A percentile compares a stretch with the other conserved stretches of the same genome.
phyloP scores from a whole-genome alignment of 257 asterid species.

The Haberlea rhodopensis region DNA sequence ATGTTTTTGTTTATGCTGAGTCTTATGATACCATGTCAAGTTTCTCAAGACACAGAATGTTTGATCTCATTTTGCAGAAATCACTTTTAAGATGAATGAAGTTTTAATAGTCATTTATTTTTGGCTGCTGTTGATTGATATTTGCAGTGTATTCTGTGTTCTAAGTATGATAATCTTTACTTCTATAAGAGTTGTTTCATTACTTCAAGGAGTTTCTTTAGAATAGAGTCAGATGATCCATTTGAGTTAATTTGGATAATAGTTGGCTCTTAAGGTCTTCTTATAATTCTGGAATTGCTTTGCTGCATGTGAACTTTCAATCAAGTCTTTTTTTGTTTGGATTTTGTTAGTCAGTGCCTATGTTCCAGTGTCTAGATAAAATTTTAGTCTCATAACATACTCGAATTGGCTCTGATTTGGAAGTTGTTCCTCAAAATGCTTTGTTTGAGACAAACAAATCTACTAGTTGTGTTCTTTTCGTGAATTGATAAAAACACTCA shows the following conservation, averaged over 20 bases:
- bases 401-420: neutral
- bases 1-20: no score
- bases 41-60: no score
- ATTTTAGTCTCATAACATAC: neutral
- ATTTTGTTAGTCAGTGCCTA: no score
- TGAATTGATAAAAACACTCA: neutral
- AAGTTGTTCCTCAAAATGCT: neutral
- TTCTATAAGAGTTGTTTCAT: neutral
- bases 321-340: no score
- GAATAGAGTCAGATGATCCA: neutral
- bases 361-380: neutral
- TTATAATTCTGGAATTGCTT: neutral
- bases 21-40: no score
- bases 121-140: neutral
- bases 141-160: neutral
- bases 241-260: neutral
- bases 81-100: neutral
- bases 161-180: neutral
- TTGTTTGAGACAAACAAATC: neutral
- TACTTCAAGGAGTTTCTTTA: slow-evolving; percentile 1
- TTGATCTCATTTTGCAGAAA: slow-evolving; percentile 6
- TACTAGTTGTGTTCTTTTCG: neutral
- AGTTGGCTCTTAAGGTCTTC: neutral
- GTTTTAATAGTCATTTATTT: neutral
- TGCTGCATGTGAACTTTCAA: neutral